These are phyloP conservation scores for Salix suchowensis DNA, from an alignment of 345 rosid genomes.

Conservation along the genomic window DNA sequence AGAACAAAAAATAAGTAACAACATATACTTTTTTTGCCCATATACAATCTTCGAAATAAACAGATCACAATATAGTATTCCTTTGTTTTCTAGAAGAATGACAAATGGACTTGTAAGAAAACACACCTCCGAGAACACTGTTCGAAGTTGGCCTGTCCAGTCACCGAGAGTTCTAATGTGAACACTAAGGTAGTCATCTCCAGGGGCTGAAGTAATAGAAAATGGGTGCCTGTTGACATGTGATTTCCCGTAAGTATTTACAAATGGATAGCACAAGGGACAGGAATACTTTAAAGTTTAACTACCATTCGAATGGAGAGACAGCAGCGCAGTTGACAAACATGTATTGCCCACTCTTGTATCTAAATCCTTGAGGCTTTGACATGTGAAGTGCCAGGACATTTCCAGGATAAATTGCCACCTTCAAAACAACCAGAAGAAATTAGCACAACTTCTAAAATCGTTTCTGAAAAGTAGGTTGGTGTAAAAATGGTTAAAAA, in stretches of 20 bases:
- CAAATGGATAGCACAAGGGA: neutral
- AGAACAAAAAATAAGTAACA: neutral
- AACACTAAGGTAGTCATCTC: conserved; percentile 67
- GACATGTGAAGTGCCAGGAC: conserved; percentile 69
- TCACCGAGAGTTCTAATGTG: conserved; percentile 75
- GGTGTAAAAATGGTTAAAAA: neutral
- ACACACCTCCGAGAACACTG: conserved; percentile 64
- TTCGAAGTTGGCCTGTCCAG: conserved; percentile 69
- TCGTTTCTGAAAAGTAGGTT: neutral
- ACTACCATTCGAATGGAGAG: conserved; percentile 78
- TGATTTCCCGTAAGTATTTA: neutral
- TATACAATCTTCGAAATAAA: neutral
- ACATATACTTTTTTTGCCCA: neutral
- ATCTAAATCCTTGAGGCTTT: conserved; percentile 73
- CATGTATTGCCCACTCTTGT: conserved; percentile 85
- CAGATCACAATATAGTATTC: neutral
- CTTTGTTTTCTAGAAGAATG: neutral
- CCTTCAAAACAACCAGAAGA: conserved; percentile 27
- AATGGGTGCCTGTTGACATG: conserved; percentile 70
- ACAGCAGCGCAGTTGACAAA: conserved; percentile 78
- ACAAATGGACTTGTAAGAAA: neutral
- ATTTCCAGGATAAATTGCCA: conserved; percentile 70
- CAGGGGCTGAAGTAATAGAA: conserved; percentile 83
- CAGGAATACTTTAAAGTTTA: neutral
- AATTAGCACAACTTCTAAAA: neutral